These are phyloP conservation scores for Medicago ruthenica DNA, from an alignment of 306 rosid species.

Conservation along the genomic window DNA sequence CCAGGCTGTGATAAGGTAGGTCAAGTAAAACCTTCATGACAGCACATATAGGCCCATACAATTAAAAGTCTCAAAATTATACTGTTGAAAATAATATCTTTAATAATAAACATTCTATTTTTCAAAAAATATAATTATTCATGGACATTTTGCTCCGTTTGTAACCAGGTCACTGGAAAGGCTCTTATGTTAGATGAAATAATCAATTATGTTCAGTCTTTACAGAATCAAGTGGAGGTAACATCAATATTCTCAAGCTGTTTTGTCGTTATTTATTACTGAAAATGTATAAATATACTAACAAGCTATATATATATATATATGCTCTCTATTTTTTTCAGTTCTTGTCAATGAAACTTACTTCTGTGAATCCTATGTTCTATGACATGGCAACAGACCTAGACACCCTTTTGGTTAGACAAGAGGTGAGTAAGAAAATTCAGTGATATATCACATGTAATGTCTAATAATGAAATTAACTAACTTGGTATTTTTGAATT, in stretches of 20 bases:
- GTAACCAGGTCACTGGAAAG: slow-evolving; percentile 80
- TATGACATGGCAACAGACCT: slow-evolving; percentile 68
- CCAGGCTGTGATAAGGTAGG: slow-evolving; percentile 98
- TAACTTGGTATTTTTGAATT: slow-evolving; percentile 21
- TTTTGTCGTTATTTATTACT: neutral
- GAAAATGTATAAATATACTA: neutral
- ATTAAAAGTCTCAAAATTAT: neutral
- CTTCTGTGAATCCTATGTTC: slow-evolving; percentile 70
- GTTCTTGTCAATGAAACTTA: slow-evolving; percentile 91
- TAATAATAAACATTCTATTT: neutral
- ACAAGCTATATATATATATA: neutral
- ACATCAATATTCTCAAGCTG: neutral
- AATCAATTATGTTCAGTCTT: slow-evolving; percentile 96
- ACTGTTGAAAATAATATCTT: neutral
- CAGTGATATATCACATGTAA: neutral
- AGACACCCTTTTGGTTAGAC: slow-evolving; percentile 54
- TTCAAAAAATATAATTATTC: neutral
- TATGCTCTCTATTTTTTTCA: slow-evolving; percentile 36
- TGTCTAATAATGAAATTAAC: neutral
- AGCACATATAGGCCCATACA: slow-evolving; percentile 32
- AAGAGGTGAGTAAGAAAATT: slow-evolving; percentile 58
- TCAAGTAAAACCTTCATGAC: slow-evolving; percentile 56
- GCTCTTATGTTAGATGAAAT: slow-evolving; percentile 94
- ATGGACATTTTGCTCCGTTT: neutral
- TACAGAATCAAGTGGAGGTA: slow-evolving; percentile 99